These are phyloP conservation scores for Penicillium sp. DNA, from an alignment of 2,329 filamentous ascomycete species.

Conservation along the genomic window DNA sequence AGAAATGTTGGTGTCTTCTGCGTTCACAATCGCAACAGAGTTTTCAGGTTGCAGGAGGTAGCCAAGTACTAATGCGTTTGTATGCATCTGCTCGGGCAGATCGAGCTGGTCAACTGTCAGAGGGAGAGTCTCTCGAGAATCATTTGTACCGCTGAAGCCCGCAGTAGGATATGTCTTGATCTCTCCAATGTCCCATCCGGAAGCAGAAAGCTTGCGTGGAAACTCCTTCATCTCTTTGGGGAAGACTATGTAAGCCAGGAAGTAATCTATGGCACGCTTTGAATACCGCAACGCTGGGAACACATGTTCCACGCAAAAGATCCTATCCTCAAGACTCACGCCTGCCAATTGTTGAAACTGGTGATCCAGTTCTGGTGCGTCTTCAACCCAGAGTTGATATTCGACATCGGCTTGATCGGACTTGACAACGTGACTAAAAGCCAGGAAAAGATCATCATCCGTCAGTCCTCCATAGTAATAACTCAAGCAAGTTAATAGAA, in stretches of 20 bases:
- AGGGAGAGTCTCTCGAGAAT: constrained; percentile 57
- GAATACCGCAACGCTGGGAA: constrained; percentile 53
- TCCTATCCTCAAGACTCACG: constrained; percentile 57
- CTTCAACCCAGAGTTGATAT: constrained; percentile 37
- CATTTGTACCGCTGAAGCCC: constrained; percentile 69
- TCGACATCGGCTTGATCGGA: constrained; percentile 52
- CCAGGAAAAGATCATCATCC: constrained; percentile 47
- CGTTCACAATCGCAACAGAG: neutral
- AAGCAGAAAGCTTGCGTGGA: constrained; percentile 58
- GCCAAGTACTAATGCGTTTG: constrained; percentile 63
- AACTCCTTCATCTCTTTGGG: constrained; percentile 55
- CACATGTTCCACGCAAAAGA: constrained; percentile 28
- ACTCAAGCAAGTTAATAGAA: constrained; percentile 53
- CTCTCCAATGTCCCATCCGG: constrained; percentile 22
- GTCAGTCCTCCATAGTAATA: constrained; percentile 57
- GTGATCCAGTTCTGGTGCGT: constrained; percentile 28
- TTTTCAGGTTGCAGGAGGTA: constrained; percentile 52
- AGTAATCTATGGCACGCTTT: constrained; percentile 61
- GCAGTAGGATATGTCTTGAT: constrained; percentile 41
- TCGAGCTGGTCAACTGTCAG: constrained; percentile 55
- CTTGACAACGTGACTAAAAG: constrained; percentile 46
- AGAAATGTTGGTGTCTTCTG: neutral
- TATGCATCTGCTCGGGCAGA: constrained; percentile 54
- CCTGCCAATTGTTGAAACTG: constrained; percentile 43
- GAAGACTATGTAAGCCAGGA: constrained; percentile 57